Evolutionary conservation across 495 filamentous ascomycete species (phyloP).

Genomic region (Hapsidospora chrysogenum): DNA sequence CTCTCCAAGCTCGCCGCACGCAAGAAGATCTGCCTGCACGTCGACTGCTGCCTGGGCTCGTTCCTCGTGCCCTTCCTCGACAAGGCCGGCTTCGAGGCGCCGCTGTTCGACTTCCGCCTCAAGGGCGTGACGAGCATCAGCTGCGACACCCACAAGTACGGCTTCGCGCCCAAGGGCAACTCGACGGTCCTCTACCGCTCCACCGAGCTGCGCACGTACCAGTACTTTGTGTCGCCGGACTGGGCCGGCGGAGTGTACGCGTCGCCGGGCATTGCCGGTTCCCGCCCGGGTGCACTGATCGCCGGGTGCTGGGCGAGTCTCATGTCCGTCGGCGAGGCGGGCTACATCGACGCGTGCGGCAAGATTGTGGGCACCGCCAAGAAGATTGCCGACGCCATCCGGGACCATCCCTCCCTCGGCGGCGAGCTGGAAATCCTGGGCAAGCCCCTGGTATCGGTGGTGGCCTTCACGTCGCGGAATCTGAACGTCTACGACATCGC

Average conservation of each 20-base stretch:
- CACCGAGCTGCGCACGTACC: constrained; percentile 57
- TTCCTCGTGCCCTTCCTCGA: constrained; percentile 87
- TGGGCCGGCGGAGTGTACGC: constrained; percentile 96
- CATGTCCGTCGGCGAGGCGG: constrained; percentile 75
- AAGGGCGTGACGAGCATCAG: constrained; percentile 88
- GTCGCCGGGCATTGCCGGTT: constrained; percentile 78
- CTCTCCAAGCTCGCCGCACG: constrained; percentile 71
- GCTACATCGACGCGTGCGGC: constrained; percentile 72
- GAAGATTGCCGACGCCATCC: constrained; percentile 63
- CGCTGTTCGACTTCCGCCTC: constrained; percentile 83
- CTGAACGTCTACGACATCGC: constrained; percentile 81
- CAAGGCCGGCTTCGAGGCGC: constrained; percentile 74
- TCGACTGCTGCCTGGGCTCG: constrained; percentile 93
- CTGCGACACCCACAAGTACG: constrained; percentile 98
- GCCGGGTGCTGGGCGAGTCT: constrained; percentile 85
- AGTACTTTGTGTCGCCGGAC: constrained; percentile 90
- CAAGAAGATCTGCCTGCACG: constrained; percentile 73
- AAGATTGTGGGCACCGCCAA: constrained; percentile 78
- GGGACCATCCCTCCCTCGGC: constrained; percentile 42
- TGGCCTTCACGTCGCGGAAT: constrained; percentile 66
- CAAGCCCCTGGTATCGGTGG: constrained; percentile 71
- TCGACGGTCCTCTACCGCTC: constrained; percentile 81
- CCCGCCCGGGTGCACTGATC: constrained; percentile 81
- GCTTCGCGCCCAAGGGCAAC: constrained; percentile 95
- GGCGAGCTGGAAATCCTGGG: constrained; percentile 68